Conservation (phyloP, 2,329 filamentous ascomycete species). For the Seiridium cupressi region DNA sequence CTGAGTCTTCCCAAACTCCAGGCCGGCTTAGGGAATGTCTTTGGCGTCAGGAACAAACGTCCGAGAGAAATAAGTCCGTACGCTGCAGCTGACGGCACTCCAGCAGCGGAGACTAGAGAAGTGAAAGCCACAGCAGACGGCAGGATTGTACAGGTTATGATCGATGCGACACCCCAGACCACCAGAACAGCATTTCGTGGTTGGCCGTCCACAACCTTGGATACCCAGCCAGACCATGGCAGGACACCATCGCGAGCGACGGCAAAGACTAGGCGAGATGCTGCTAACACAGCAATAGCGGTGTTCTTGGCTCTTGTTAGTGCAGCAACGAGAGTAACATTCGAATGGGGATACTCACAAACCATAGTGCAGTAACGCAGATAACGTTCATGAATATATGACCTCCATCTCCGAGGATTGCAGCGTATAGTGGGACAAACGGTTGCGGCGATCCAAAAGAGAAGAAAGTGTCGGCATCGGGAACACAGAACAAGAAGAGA, state of each 20-base stretch:
- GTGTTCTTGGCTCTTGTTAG: slow-evolving; percentile 38
- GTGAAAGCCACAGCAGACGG: slow-evolving; percentile 53
- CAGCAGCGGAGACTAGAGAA: slow-evolving; percentile 50
- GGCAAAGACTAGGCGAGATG: slow-evolving; percentile 61
- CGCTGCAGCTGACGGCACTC: slow-evolving; percentile 49
- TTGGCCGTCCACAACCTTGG: slow-evolving; percentile 52
- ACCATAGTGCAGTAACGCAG: slow-evolving; percentile 48
- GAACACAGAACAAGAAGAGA: slow-evolving; percentile 58
- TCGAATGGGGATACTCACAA: slow-evolving; percentile 20
- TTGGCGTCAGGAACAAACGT: slow-evolving; percentile 44
- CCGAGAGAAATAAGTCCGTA: slow-evolving; percentile 50
- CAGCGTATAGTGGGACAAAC: slow-evolving; percentile 57
- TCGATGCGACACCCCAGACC: slow-evolving; percentile 51
- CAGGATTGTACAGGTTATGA: slow-evolving; percentile 58
- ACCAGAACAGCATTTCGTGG: slow-evolving; percentile 60
- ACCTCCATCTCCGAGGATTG: slow-evolving; percentile 52
- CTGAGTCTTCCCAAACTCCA: slow-evolving; percentile 44
- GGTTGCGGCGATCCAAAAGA: slow-evolving; percentile 54
- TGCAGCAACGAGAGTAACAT: too few species aligned
- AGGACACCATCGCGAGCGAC: slow-evolving; percentile 61
- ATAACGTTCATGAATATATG: slow-evolving; percentile 63
- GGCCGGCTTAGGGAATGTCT: slow-evolving; percentile 42
- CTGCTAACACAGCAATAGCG: slow-evolving; percentile 56
- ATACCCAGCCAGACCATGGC: slow-evolving; percentile 58
- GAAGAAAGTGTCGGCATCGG: slow-evolving; percentile 50